Conservation (phyloP, 1,139 yeast species). For the Yamadazyma blattariae region DNA sequence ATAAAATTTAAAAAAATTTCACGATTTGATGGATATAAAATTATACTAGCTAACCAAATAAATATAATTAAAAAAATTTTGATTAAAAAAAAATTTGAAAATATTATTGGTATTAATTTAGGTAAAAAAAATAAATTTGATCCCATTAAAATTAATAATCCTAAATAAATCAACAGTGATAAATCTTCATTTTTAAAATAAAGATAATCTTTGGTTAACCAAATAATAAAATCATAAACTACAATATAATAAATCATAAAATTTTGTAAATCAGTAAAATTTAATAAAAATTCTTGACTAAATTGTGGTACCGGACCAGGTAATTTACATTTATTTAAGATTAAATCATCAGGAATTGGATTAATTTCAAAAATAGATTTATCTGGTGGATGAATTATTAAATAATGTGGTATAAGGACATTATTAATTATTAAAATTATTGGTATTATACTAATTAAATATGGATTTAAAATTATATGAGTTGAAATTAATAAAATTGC, state of each 20-base stretch:
- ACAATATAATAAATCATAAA: conserved; percentile 68
- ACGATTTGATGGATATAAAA: conserved; percentile 56
- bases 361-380: conserved; percentile 27
- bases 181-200: conserved; percentile 64
- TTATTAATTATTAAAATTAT: conserved; percentile 50
- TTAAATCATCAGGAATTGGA: conserved; percentile 59
- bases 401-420: conserved; percentile 69
- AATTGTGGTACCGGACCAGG: conserved; percentile 81
- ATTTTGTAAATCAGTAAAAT: conserved; percentile 82
- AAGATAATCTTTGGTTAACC: conserved; percentile 54
- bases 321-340: conserved; percentile 41
- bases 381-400: conserved; percentile 42
- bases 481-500: conserved; percentile 56
- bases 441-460: conserved; percentile 53
- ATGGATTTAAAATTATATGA: conserved; percentile 61
- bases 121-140: conserved; percentile 33
- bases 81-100: conserved; percentile 13
- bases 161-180: conserved; percentile 52
- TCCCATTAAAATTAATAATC: conserved; percentile 22
- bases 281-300: conserved; percentile 73
- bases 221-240: conserved; percentile 56
- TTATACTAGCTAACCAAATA: conserved; percentile 52
- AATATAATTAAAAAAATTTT: conserved; percentile 33
- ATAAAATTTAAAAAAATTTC: conserved; percentile 42
- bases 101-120: conserved; percentile 25